Percentiles rank a stretch among this genome's conserved stretches.
Conservation (phyloP, 371 early-diverging fungal genomes). For the Dentiscutata heterogama region DNA sequence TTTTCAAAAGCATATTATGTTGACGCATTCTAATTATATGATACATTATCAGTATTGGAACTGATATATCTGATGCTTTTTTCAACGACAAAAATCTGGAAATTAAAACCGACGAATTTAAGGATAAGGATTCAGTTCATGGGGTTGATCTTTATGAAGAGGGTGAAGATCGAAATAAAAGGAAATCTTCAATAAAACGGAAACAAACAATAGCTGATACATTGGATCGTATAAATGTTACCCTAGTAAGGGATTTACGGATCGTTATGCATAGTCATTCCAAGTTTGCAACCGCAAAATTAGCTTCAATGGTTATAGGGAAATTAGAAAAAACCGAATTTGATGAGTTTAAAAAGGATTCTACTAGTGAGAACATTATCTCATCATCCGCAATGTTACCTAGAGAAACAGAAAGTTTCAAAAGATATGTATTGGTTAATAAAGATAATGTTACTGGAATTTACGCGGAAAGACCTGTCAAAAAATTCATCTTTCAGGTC, state of each 20-base stretch:
- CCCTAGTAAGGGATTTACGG: background rate
- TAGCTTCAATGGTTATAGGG: conserved; percentile 7
- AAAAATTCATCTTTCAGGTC: conserved; percentile 32
- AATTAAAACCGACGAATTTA: too few relatives aligned
- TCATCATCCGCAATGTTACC: background rate
- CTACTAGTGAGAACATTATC: background rate
- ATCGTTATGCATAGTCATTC: conserved; percentile 7
- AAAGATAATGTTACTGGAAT: background rate
- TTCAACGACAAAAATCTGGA: too few relatives aligned
- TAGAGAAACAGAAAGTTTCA: background rate
- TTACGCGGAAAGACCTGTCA: background rate
- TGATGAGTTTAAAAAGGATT: background rate
- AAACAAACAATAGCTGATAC: background rate
- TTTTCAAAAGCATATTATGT: too few relatives aligned
- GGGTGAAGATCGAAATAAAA: background rate
- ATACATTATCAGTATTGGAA: too few relatives aligned
- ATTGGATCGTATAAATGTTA: conserved; percentile 17
- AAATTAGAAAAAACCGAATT: background rate
- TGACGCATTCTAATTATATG: too few relatives aligned
- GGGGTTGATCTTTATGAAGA: background rate
- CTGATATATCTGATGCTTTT: too few relatives aligned
- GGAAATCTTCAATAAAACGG: background rate
- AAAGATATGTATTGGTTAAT: conserved; percentile 34
- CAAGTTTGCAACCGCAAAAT: background rate
- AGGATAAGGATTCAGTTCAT: background rate